These are phyloP conservation scores for Claviceps sp. DNA, from an alignment of 2,329 filamentous ascomycete species.

Conservation along the genomic window DNA sequence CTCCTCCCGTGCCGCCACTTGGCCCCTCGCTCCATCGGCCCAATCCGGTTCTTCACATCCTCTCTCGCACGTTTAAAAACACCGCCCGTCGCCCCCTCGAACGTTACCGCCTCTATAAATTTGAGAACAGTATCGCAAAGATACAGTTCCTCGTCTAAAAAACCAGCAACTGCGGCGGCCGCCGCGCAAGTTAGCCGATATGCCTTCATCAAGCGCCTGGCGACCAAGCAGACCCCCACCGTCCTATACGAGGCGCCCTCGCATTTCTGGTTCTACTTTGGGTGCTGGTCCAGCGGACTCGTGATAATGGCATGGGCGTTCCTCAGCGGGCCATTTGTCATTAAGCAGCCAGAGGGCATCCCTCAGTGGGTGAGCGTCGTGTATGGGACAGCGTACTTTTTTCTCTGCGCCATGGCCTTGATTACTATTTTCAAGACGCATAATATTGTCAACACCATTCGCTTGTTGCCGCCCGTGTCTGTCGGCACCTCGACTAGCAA, in stretches of 20 bases:
- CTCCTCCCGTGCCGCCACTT: conserved; percentile 15
- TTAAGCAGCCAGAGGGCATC: conserved; percentile 33
- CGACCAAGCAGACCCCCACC: conserved; percentile 40
- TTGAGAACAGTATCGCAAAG: conserved; percentile 1
- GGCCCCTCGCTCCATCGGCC: conserved; percentile 8
- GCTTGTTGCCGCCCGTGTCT: conserved; percentile 35
- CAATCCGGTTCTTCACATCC: conserved; percentile 18
- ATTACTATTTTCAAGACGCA: conserved; percentile 45
- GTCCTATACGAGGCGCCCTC: conserved; percentile 52
- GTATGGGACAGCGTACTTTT: conserved; percentile 43
- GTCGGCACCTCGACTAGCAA: conserved; percentile 10
- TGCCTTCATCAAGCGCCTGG: conserved; percentile 41
- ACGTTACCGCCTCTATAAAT: conserved; percentile 9
- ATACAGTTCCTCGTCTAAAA: not conserved
- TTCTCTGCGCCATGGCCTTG: conserved; percentile 47
- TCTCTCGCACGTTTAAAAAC: conserved; percentile 13
- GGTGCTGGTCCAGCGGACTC: conserved; percentile 41
- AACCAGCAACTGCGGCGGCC: conserved; percentile 7
- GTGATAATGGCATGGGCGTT: conserved; percentile 24
- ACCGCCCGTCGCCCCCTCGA: conserved; percentile 5
- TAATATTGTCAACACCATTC: conserved; percentile 44
- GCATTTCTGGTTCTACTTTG: conserved; percentile 48
- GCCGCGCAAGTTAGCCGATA: conserved; percentile 18
- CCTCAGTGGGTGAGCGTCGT: conserved; percentile 42
- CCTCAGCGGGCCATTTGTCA: conserved; percentile 19